These are phyloP conservation scores for Carallia brachiata DNA, from an alignment of 345 rosid genomes.

Conservation along the genomic window DNA sequence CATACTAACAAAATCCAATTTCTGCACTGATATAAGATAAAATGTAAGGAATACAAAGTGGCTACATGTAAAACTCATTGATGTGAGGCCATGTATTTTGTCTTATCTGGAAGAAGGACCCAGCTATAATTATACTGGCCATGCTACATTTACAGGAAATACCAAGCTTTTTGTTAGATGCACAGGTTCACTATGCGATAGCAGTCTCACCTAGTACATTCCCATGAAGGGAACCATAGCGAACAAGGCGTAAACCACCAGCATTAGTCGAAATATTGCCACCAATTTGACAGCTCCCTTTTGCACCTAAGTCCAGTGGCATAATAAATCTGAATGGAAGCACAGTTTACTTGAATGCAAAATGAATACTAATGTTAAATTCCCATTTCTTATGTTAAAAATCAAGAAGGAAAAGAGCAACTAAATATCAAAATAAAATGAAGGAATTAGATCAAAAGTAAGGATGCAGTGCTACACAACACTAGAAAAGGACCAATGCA, in stretches of 20 bases:
- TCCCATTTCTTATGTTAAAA: conserved; percentile 3
- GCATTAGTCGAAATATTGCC: conserved; percentile 99
- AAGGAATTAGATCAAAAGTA: background rate
- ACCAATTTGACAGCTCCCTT: conserved; percentile 99
- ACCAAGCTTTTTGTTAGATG: background rate
- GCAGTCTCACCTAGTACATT: conserved; percentile 68
- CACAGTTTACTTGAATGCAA: conserved; percentile 34
- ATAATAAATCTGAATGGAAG: conserved; percentile 86
- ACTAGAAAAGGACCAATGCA: background rate
- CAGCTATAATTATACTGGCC: no score
- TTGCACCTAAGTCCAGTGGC: conserved; percentile 99
- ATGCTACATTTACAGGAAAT: background rate
- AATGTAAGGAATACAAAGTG: no score
- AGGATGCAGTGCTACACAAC: background rate
- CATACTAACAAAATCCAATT: no score
- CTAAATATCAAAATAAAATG: background rate
- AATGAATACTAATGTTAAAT: conserved; percentile 15
- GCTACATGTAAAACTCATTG: no score
- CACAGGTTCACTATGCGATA: conserved; percentile 7
- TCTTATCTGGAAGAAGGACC: no score
- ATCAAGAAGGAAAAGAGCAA: background rate
- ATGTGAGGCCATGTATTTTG: no score
- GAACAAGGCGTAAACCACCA: conserved; percentile 95
- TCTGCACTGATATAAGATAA: no score
- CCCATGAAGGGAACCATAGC: conserved; percentile 96